Conservation (phyloP, 2,329 filamentous ascomycete genomes). For the Trichoderma aggressivum region DNA sequence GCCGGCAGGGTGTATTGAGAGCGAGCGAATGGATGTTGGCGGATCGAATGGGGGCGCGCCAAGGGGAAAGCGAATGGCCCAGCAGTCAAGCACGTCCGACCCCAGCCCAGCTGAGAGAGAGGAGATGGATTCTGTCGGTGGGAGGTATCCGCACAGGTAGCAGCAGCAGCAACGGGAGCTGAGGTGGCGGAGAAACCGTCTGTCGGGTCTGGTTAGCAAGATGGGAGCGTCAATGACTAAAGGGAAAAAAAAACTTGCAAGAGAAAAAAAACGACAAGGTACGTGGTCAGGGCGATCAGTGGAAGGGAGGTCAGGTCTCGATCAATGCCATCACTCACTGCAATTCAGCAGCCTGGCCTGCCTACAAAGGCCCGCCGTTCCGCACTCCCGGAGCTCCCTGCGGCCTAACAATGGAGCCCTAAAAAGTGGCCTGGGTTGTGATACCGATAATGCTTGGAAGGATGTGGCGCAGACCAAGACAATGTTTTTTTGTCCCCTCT, state of each 20-base stretch:
- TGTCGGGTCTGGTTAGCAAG: background rate
- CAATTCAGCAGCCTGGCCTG: background rate
- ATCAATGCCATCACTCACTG: background rate
- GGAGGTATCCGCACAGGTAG: background rate
- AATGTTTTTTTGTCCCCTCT: background rate
- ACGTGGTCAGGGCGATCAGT: background rate
- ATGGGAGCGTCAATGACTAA: background rate
- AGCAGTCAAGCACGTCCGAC: background rate
- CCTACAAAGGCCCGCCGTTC: slow-evolving; percentile 14
- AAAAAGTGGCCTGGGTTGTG: background rate
- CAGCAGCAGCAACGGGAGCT: background rate
- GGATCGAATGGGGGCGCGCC: slow-evolving; percentile 8
- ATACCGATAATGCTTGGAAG: background rate
- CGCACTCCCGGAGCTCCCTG: slow-evolving; percentile 16
- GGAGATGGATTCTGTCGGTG: slow-evolving; percentile 1
- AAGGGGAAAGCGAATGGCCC: background rate
- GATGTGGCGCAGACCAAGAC: slow-evolving; percentile 15
- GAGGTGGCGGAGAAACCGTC: slow-evolving; percentile 10
- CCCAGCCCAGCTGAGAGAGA: slow-evolving; percentile 18
- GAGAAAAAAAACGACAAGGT: background rate
- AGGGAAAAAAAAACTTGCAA: background rate
- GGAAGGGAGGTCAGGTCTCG: background rate
- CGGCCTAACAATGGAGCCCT: slow-evolving; percentile 18
- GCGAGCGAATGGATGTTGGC: slow-evolving; percentile 1
- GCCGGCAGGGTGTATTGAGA: slow-evolving; percentile 6